Conservation (phyloP, 495 filamentous ascomycete genomes). For the Astrothelium subdiscretum region DNA sequence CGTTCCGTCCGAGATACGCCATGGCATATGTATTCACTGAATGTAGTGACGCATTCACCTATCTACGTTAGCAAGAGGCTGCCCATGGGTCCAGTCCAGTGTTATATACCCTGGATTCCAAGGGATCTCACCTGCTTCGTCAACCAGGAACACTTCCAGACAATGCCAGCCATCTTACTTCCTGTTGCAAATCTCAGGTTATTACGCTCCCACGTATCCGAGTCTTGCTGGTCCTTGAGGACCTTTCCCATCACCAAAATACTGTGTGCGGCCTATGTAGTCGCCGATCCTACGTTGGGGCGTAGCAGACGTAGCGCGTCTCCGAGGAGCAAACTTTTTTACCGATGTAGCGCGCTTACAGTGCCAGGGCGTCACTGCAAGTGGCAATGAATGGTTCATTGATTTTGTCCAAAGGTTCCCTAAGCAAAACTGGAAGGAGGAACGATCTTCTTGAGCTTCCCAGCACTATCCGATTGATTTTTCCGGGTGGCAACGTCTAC, state of each 20-base stretch:
- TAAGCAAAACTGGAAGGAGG: neutral
- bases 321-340: neutral
- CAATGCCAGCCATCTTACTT: neutral
- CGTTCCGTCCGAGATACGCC: too few species aligned
- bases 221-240: neutral
- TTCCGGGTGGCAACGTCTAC: too few species aligned
- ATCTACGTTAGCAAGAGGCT: neutral
- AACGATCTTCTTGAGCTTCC: neutral
- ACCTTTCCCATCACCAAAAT: neutral
- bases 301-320: neutral
- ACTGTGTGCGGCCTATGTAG: neutral
- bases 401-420: neutral
- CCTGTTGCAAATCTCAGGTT: neutral
- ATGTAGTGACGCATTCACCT: too few species aligned
- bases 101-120: neutral
- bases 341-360: neutral
- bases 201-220: neutral
- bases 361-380: neutral
- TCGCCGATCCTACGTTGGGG: neutral
- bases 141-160: neutral
- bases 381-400: neutral
- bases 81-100: neutral
- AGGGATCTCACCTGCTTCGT: neutral
- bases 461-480: too few species aligned
- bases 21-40: too few species aligned